A percentile compares a stretch with the other conserved stretches of the same genome.
Conservation (phyloP, 768 basidiomycete species). For the Boletus rubroflammeus region DNA sequence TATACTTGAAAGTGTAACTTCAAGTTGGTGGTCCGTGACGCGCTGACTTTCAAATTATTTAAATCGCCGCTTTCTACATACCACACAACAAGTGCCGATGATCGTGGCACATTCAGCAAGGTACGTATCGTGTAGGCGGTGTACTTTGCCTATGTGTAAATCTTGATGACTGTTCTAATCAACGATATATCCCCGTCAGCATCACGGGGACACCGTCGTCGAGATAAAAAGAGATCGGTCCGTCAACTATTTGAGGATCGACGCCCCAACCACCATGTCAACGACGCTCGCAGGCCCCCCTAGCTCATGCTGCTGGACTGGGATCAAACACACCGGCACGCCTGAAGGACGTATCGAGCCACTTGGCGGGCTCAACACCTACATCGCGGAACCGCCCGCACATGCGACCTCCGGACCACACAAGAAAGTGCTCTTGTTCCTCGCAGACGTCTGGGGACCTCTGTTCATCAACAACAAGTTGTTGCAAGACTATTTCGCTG, state of each 20-base stretch:
- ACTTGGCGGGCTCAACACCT: constrained; percentile 50
- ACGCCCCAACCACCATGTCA: constrained; percentile 12
- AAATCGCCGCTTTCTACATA: too few relatives aligned
- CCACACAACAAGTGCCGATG: too few relatives aligned
- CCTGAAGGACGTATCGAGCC: constrained; percentile 40
- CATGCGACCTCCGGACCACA: constrained; percentile 17
- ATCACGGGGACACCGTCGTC: not conserved
- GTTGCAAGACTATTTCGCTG: constrained; percentile 59
- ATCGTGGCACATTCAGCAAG: too few relatives aligned
- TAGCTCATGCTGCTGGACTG: constrained; percentile 46
- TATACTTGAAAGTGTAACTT: too few relatives aligned
- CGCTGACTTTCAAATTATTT: too few relatives aligned
- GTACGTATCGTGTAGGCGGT: too few relatives aligned
- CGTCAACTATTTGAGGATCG: not conserved
- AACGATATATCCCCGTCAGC: not conserved
- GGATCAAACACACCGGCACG: constrained; percentile 48
- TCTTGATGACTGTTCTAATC: too few relatives aligned
- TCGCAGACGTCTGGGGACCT: constrained; percentile 54
- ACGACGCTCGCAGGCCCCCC: constrained; percentile 40
- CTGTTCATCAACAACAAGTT: constrained; percentile 53
- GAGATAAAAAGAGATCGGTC: not conserved
- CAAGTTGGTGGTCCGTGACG: too few relatives aligned
- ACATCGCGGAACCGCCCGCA: constrained; percentile 46
- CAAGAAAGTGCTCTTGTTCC: constrained; percentile 50
- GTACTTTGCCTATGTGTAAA: too few relatives aligned